Conservation (phyloP, 495 filamentous ascomycete species). For the Talaromyces trachyspermus region DNA sequence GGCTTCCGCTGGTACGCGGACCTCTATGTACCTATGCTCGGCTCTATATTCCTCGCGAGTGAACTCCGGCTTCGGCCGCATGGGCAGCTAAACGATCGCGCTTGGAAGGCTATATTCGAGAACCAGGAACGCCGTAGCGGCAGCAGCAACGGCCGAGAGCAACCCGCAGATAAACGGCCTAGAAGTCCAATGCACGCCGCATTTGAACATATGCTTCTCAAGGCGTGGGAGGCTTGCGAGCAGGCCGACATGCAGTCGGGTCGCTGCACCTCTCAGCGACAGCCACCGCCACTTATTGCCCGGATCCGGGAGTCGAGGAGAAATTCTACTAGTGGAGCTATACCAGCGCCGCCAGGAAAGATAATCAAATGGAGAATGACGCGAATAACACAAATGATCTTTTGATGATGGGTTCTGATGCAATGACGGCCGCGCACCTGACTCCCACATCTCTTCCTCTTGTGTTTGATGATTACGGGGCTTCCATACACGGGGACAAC, state of each 20-base stretch:
- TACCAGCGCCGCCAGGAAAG: no score
- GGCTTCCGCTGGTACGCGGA: conserved; percentile 45
- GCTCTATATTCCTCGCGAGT: conserved; percentile 45
- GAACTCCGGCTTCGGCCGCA: conserved; percentile 43
- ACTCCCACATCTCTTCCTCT: background rate
- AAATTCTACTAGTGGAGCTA: no score
- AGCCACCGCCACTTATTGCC: no score
- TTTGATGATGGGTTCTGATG: background rate
- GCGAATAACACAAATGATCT: no score
- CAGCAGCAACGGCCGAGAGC: conserved; percentile 26
- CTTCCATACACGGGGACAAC: background rate
- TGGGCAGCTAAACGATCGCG: conserved; percentile 43
- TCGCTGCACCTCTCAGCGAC: no score
- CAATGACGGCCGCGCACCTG: background rate
- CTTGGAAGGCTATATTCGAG: conserved; percentile 43
- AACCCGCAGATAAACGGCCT: no score
- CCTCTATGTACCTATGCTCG: conserved; percentile 43
- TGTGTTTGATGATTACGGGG: background rate
- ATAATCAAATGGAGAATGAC: no score
- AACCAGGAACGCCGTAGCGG: conserved; percentile 41
- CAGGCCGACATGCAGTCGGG: no score
- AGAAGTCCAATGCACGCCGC: conserved; percentile 45
- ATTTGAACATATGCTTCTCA: no score
- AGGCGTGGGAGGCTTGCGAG: no score
- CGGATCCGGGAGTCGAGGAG: no score